Conservation (phyloP, 768 basidiomycete genomes). For the Russula ochroleuca region DNA sequence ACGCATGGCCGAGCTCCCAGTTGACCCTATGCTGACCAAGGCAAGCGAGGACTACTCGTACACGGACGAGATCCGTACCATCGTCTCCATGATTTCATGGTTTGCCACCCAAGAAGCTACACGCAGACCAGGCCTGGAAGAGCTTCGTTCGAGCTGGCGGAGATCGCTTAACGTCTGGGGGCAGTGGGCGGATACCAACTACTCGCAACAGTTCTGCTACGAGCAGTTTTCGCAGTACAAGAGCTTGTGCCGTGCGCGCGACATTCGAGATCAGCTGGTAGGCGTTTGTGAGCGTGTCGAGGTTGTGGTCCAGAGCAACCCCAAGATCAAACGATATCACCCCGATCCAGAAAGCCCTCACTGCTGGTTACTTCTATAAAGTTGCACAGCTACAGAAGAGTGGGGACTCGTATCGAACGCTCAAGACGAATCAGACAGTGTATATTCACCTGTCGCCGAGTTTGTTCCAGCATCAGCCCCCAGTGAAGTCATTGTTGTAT, state of each 20-base stretch:
- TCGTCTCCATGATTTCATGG: slow-evolving; percentile 96
- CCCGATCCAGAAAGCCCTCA: slow-evolving; percentile 92
- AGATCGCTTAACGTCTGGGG: slow-evolving; percentile 96
- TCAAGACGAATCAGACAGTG: slow-evolving; percentile 94
- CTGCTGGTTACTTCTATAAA: slow-evolving; percentile 93
- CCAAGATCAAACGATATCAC: slow-evolving; percentile 91
- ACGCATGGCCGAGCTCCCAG: slow-evolving; percentile 99
- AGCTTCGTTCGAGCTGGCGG: slow-evolving; percentile 95
- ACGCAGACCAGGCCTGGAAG: slow-evolving; percentile 96
- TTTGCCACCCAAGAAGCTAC: slow-evolving; percentile 91
- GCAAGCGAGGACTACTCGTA: slow-evolving; percentile 91
- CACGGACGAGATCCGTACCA: slow-evolving; percentile 96
- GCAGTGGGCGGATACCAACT: too few relatives aligned
- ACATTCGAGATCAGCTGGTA: slow-evolving; percentile 94
- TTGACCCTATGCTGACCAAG: slow-evolving; percentile 97
- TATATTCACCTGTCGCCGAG: slow-evolving; percentile 96
- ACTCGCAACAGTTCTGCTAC: slow-evolving; percentile 95
- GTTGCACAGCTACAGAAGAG: too few relatives aligned
- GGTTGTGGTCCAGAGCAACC: slow-evolving; percentile 78
- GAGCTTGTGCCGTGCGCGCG: slow-evolving; percentile 87
- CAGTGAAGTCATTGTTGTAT: slow-evolving; percentile 84
- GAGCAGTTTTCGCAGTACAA: slow-evolving; percentile 96
- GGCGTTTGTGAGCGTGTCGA: slow-evolving; percentile 96
- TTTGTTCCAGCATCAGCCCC: slow-evolving; percentile 93
- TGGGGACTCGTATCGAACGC: too few relatives aligned